phyloP scores from a whole-genome alignment of 2,329 filamentous ascomycete species.

The Alternaria ventricosa region DNA sequence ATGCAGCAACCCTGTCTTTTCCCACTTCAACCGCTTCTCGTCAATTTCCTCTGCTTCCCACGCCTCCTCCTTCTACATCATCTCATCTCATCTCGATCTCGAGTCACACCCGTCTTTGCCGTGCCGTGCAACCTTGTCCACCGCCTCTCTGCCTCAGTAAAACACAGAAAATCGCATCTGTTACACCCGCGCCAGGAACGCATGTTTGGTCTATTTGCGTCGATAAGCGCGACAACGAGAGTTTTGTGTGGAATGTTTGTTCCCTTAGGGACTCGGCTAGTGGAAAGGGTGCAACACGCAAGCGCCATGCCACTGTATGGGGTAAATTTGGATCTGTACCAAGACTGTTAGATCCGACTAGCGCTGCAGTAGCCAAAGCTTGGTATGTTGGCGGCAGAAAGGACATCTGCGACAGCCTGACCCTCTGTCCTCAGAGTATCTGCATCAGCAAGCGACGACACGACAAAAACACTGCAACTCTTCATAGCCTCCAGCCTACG shows the following conservation, averaged over 20 bases:
- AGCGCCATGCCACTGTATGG: constrained; percentile 13
- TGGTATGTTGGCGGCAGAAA: constrained; percentile 15
- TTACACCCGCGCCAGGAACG: constrained; percentile 12
- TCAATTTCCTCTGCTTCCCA: constrained; percentile 5
- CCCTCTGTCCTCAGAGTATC: not conserved
- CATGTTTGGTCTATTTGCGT: constrained; percentile 18
- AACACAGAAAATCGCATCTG: constrained; percentile 3
- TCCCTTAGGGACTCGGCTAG: not conserved
- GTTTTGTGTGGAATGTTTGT: constrained; percentile 1
- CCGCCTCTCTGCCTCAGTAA: constrained; percentile 12
- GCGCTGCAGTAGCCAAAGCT: constrained; percentile 25
- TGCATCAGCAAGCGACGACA: not conserved
- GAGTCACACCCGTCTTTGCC: constrained; percentile 2
- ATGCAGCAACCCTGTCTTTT: constrained; percentile 11
- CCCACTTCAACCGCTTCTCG: not conserved
- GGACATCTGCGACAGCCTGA: constrained; percentile 1
- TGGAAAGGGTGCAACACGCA: constrained; percentile 6
- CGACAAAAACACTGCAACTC: not conserved
- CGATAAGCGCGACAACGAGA: constrained; percentile 20
- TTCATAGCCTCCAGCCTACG: not conserved
- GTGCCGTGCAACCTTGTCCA: not conserved
- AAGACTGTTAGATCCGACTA: constrained; percentile 7
- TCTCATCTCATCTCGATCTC: not conserved
- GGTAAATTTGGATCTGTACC: constrained; percentile 29
- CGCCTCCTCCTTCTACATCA: not conserved